Evolutionary conservation across 164 flowering plant genomes (phyloP), one percentile per base, ranked within the genome.

Genomic region (Platanus orientalis): DNA sequence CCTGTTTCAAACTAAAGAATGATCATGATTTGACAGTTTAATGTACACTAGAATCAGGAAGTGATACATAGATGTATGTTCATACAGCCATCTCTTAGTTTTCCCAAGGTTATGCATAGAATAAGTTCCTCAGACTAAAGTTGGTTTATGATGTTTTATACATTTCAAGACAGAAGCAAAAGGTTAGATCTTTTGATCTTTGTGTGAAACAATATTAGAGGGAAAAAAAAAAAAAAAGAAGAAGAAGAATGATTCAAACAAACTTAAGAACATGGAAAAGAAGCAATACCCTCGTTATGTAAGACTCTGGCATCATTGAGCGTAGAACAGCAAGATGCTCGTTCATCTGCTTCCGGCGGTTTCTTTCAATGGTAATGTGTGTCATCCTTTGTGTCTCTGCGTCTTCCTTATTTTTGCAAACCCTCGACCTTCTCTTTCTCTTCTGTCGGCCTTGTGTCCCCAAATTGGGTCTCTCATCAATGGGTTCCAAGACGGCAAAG

Each of bases 341-440:
- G 52, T 89, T 92, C 96, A 92, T 92, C 65, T 84, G 95, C 71
- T 78, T 86, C n/a, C 98, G 73, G 4, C 98, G 80, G 63, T 92
- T 92, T 49, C 98, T 78, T 53, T 92, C 98, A 0, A 92, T 93
- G 4, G 79, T 73, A 77, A 92, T 92, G 82, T 92, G 98, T 14
- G 95, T 86, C 39, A 32, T 32, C 70, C 98, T 82, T 69, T 92
- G 96, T 1, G 83, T 85, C 76, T 92, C 96, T 27, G 87, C 88
- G 55, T 88, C 91, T 54, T 92, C 91, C 54, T 83, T 83, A 72
- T 81, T 88, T 83, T 81, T 85, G 54, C 88, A 80, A 6, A 75
- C 78, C 69, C 83, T 84, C 1, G 85, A 68, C 73, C 78, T 74
- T 68, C 89, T 80, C 71, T 80, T 76, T 72, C 86, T 73, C 76